Conservation (phyloP, 2,329 filamentous ascomycete species). For the Pseudogymnoascus sp. region DNA sequence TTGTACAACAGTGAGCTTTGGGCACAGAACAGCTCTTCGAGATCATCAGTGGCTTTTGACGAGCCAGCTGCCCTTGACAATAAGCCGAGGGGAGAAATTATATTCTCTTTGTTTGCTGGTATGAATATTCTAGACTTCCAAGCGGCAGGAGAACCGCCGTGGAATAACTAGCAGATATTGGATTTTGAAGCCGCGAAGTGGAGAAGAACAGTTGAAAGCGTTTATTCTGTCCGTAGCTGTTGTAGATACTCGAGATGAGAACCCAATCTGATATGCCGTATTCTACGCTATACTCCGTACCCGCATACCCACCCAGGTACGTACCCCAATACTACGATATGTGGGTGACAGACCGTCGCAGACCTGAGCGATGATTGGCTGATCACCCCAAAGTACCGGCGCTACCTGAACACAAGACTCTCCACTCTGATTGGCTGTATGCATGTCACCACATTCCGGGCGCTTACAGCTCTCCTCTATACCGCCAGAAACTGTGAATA, state of each 20-base stretch:
- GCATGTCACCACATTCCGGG: conserved; percentile 8
- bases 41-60: neutral
- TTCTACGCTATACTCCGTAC: neutral
- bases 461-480: neutral
- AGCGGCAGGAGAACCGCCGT: neutral
- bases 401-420: neutral
- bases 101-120: neutral
- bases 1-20: too few species aligned
- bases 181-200: neutral
- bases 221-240: neutral
- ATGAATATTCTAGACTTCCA: neutral
- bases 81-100: neutral
- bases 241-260: neutral
- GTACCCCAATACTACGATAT: neutral
- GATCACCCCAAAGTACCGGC: neutral
- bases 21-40: too few species aligned
- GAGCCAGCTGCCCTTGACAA: neutral
- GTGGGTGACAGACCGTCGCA: neutral
- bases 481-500: conserved; percentile 6
- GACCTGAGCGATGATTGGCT: neutral
- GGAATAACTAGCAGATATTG: neutral
- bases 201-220: neutral
- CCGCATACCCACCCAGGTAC: too few species aligned
- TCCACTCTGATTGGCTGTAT: neutral
- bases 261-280: neutral